These are phyloP conservation scores for Isabelozyma heimii DNA, from an alignment of 805 yeast genomes.

Conservation along the genomic window DNA sequence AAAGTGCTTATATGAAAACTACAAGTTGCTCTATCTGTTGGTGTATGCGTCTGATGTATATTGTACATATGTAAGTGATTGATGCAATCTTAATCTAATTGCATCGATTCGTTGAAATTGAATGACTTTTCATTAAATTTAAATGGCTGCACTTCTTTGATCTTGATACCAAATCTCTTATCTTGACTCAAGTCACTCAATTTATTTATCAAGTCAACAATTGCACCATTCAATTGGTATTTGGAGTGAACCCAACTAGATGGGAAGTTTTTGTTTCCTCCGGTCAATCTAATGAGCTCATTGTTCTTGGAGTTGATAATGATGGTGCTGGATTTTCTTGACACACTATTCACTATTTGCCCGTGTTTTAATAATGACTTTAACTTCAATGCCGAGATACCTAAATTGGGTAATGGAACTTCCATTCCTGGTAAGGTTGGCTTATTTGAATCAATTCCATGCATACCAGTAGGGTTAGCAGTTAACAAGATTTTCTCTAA, in stretches of 20 bases:
- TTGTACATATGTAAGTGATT: too few relatives aligned
- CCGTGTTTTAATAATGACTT: conserved; percentile 51
- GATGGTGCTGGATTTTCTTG: conserved; percentile 79
- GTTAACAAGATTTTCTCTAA: conserved; percentile 60
- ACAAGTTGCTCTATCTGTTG: too few relatives aligned
- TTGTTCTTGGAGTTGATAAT: conserved; percentile 37
- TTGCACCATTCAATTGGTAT: conserved; percentile 55
- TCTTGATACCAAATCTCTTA: conserved; percentile 63
- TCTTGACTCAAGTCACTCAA: conserved; percentile 63
- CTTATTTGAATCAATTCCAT: conserved; percentile 64
- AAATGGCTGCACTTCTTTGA: conserved; percentile 63
- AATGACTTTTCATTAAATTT: conserved; percentile 19
- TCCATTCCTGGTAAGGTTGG: conserved; percentile 72
- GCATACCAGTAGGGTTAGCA: conserved; percentile 64
- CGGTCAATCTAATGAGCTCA: conserved; percentile 76
- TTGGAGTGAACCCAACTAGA: conserved; percentile 90
- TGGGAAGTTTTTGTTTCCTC: conserved; percentile 64
- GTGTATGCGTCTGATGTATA: too few relatives aligned
- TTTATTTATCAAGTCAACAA: conserved; percentile 45
- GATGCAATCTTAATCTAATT: conserved; percentile 10
- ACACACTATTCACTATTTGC: conserved; percentile 47
- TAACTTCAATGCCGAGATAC: conserved; percentile 65
- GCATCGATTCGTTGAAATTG: conserved; percentile 12
- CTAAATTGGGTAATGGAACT: conserved; percentile 71
- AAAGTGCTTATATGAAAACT: too few relatives aligned